Base-by-base conservation (phyloP, 768 basidiomycete species). In the Leccinum variicolor region DNA sequence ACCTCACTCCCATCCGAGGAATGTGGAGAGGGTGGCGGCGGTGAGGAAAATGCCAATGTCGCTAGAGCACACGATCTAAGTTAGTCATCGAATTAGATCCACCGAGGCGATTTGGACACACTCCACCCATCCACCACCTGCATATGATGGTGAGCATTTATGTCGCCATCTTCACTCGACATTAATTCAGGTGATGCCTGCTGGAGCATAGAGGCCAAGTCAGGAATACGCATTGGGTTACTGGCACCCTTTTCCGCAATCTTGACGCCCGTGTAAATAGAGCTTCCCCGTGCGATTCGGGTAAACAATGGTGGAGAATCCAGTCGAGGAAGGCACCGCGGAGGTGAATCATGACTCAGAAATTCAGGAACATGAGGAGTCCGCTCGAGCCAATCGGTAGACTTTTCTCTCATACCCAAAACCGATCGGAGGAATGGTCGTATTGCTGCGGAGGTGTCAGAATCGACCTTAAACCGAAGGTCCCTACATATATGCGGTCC, bases 81-180 rank as follows among this genome's bases (percentile, higher is more conserved):
- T 69, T 25, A 64, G 54, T 28, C 39, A 26, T 49, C 17, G 11
- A 29, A 4, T 21, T 31, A 29, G 31, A 57, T 45, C 6, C 48
- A 52, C 28, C 4, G 57, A 50, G 36, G 48, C 17, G 15, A 58
- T 52, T 34, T 59, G 49, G 45, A 78, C 81, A 46, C 64, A 89
- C 89, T 68, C 85, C 86, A 86, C 28, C 86, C 88, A 68, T 83
- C 77, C 1, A 88, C 79, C 33, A 87, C 64, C 9, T 78, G 72
- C 76, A 90, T 79, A 66, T 83, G 81, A 51, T 78, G 76, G 33
- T 64, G 39, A 39, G 39, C 66, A n/a, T 77, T 71, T 6, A 82
- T 58, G 50, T 83, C 79, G 4, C 69, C 70, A 23, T 81, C 79
- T 34, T 76, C 71, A 50, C 79, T 73, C 43, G 76, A 72, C 48